phyloP scores from a whole-genome alignment of 2,329 filamentous ascomycete species.

The Aquanectria penicillioides region DNA sequence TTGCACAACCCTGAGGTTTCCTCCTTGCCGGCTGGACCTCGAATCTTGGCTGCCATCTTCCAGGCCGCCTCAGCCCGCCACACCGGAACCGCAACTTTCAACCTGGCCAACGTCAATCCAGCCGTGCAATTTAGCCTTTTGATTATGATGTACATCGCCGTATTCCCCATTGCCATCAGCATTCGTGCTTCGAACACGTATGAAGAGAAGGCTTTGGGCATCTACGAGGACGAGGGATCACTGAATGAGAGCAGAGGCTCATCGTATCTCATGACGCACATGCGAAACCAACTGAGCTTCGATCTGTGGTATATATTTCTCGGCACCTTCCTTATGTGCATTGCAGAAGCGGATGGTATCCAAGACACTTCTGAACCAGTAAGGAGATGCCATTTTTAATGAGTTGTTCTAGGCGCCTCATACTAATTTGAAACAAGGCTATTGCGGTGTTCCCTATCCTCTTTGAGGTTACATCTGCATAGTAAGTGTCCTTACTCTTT shows the following conservation, averaged over 20 bases:
- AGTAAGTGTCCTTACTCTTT: constrained; percentile 34
- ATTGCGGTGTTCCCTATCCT: constrained; percentile 45
- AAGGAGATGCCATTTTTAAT: not conserved
- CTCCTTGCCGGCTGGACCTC: constrained; percentile 53
- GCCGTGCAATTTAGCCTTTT: constrained; percentile 67
- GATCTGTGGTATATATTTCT: constrained; percentile 54
- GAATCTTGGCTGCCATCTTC: constrained; percentile 66
- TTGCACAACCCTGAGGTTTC: not conserved
- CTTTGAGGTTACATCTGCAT: constrained; percentile 47
- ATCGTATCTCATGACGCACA: constrained; percentile 45
- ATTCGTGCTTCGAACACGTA: constrained; percentile 70
- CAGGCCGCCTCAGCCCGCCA: constrained; percentile 62
- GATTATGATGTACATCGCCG: constrained; percentile 73
- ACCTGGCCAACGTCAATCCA: constrained; percentile 61
- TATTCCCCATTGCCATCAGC: constrained; percentile 68
- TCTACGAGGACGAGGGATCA: constrained; percentile 53
- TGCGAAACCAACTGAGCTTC: constrained; percentile 52
- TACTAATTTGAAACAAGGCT: constrained; percentile 28
- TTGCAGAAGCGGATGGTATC: constrained; percentile 40
- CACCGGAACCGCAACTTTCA: constrained; percentile 60
- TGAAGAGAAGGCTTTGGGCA: constrained; percentile 68
- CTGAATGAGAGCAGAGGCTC: constrained; percentile 40
- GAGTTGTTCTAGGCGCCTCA: not conserved
- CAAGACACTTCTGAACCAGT: constrained; percentile 38
- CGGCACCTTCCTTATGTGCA: constrained; percentile 48